Percentiles rank a stretch among this genome's conserved stretches.
Evolutionary conservation across 805 yeast genomes (phyloP).

Genomic region (Ogataea degrootiae): DNA sequence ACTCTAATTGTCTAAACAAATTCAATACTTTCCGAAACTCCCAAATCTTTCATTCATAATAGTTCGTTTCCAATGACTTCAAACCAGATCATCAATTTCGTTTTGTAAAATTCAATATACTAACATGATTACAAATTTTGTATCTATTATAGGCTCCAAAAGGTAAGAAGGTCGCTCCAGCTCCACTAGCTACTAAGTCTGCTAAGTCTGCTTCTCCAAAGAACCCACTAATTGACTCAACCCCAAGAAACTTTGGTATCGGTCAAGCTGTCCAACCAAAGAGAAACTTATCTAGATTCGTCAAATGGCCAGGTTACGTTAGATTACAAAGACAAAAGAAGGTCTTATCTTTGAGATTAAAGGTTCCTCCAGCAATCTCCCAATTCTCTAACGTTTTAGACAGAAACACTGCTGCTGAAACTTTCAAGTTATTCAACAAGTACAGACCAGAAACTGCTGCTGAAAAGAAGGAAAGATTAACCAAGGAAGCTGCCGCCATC

Average conservation of each 20-base stretch:
- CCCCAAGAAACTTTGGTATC: slow-evolving; percentile 89
- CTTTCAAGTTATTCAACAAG: slow-evolving; percentile 94
- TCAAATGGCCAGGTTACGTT: slow-evolving; percentile 97
- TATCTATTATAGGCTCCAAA: slow-evolving; percentile 34
- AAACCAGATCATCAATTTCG: too few relatives aligned
- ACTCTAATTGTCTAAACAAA: too few relatives aligned
- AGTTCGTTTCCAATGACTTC: too few relatives aligned
- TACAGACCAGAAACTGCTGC: slow-evolving; percentile 95
- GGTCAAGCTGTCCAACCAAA: slow-evolving; percentile 92
- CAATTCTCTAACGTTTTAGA: slow-evolving; percentile 93
- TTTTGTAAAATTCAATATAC: not conserved
- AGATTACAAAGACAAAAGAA: slow-evolving; percentile 97
- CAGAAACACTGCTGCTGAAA: slow-evolving; percentile 96
- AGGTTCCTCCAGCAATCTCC: slow-evolving; percentile 96
- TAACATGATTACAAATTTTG: slow-evolving; percentile 2
- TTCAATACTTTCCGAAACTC: too few relatives aligned
- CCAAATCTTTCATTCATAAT: too few relatives aligned
- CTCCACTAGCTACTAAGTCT: slow-evolving; percentile 81
- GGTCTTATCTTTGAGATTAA: slow-evolving; percentile 86
- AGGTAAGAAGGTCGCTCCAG: slow-evolving; percentile 87
- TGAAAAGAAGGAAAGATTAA: slow-evolving; percentile 96
- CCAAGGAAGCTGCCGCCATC: slow-evolving; percentile 96
- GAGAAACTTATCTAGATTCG: slow-evolving; percentile 92
- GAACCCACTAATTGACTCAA: slow-evolving; percentile 83
- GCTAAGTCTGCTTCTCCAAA: slow-evolving; percentile 43